These are phyloP conservation scores for Ganoderma lucidum DNA, from an alignment of 1,284 basidiomycete species.

Conservation along the genomic window DNA sequence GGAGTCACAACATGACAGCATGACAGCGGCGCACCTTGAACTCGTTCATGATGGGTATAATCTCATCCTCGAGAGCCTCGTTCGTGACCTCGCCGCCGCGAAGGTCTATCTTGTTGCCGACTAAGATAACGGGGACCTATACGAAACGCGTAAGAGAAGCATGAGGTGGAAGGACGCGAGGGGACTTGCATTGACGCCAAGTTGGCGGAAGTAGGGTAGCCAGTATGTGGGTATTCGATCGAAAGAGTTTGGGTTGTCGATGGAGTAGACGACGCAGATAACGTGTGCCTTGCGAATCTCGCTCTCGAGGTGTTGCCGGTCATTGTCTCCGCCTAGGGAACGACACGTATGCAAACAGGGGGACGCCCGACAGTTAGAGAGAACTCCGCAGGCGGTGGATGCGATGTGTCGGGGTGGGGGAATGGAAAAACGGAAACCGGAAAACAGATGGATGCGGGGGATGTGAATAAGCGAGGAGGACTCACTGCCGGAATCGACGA, in stretches of 20 bases:
- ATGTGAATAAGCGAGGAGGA: conserved; percentile 26
- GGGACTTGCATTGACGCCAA: conserved; percentile 86
- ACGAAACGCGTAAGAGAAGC: conserved; percentile 8
- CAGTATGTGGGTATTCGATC: conserved; percentile 98
- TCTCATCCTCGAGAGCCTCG: conserved; percentile 93
- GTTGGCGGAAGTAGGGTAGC: conserved; percentile 95
- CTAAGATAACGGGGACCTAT: conserved; percentile 95
- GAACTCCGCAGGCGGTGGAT: neutral
- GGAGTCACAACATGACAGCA: conserved; percentile 12
- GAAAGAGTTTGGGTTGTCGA: conserved; percentile 95
- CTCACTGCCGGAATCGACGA: conserved; percentile 93
- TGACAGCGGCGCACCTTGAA: conserved; percentile 76
- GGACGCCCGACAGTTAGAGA: neutral
- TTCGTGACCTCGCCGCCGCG: conserved; percentile 94
- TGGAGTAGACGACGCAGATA: conserved; percentile 97
- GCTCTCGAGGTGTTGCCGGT: conserved; percentile 88
- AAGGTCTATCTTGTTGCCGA: conserved; percentile 98
- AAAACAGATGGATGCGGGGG: neutral
- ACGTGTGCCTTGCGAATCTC: conserved; percentile 98
- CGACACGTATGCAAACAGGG: neutral
- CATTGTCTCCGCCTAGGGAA: conserved; percentile 72
- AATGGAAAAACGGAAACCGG: neutral
- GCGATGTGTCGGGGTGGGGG: neutral
- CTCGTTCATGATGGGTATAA: conserved; percentile 95
- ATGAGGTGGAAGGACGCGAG: conserved; percentile 19